These are phyloP conservation scores for Cyberlindnera samutprakarnensis DNA, from an alignment of 805 yeast genomes.

Conservation along the genomic window DNA sequence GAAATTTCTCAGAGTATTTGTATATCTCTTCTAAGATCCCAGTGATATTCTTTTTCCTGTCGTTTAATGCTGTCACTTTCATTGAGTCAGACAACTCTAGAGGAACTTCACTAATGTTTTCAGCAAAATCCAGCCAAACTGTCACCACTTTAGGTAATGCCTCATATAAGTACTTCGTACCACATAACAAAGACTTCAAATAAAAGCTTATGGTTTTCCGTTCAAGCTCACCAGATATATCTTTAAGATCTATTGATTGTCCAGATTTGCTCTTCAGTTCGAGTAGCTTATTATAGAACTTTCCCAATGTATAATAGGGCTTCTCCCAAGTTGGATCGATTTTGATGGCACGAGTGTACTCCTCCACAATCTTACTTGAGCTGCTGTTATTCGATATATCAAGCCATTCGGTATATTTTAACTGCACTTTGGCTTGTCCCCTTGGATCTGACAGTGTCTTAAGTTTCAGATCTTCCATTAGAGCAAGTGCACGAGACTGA, in stretches of 20 bases:
- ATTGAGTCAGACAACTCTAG: slow-evolving; percentile 11
- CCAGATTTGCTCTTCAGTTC: slow-evolving; percentile 45
- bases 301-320: slow-evolving; percentile 74
- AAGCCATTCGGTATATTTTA: slow-evolving; percentile 83
- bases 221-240: slow-evolving; percentile 45
- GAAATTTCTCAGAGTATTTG: slow-evolving; percentile 35
- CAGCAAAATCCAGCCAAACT: slow-evolving; percentile 78
- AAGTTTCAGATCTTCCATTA: slow-evolving; percentile 36
- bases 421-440: slow-evolving; percentile 38
- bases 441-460: slow-evolving; percentile 15
- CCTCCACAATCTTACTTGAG: slow-evolving; percentile 60
- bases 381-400: slow-evolving; percentile 80
- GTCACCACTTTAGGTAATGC: slow-evolving; percentile 86
- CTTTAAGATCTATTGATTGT: slow-evolving; percentile 18
- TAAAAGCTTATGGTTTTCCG: slow-evolving; percentile 48
- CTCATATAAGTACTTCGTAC: slow-evolving; percentile 66
- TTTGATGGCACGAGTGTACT: slow-evolving; percentile 53
- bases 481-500: slow-evolving; percentile 72
- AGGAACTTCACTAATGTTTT: slow-evolving; percentile 19
- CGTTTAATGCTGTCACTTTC: slow-evolving; percentile 8
- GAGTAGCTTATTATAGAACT: slow-evolving; percentile 67
- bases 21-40: slow-evolving; percentile 43
- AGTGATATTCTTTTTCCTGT: slow-evolving; percentile 31
- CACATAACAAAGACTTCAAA: slow-evolving; percentile 50
- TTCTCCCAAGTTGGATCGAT: slow-evolving; percentile 61